Evolutionary conservation across 345 rosid species (phyloP), one percentile per base, ranked within the genome.

Genomic region (Syzygium grande): DNA sequence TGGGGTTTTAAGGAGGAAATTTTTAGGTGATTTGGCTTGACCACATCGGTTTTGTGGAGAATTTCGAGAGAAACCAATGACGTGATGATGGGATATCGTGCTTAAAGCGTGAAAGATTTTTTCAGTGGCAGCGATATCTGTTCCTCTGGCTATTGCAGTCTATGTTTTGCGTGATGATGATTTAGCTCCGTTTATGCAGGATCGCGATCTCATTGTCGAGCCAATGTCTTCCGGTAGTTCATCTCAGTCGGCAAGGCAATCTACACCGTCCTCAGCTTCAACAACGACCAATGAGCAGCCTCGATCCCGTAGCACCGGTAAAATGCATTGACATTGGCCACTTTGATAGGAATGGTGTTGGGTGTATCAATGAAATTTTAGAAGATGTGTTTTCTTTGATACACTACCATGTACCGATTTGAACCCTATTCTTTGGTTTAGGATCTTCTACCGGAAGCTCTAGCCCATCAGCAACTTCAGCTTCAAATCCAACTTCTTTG

Each of bases 201-300:
- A 97, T 91, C 94, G 96, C 90, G 99, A 94, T 87, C 90, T 96
- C 88, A 88, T 96, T 87, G 99, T 97, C 51, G 99, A 95, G 93
- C 89, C 98, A 84, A 97, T 98, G 97, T 84, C 93, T 22, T 55
- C 96, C 55, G 88, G 91, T 85, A 92, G 94, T 29, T 92, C 88
- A 2, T 87, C 95, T 25, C 98, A 95, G 91, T 89, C 98, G 61
- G 56, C 96, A 22, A 94, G 90, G 88, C 89, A 93, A 30, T 88
- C 96, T 84, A 89, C 95, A 58, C 89, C 98, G 4, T 93, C 98
- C 59, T 94, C 97, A 38, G 46, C 92, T 55, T 91, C 96, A 13
- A 86, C 98, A 11, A 19, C 92, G 55, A 59, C 94, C 34, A 92
- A 90, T 91, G 93, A 89, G 23, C 93, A 91, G 89, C 61, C 93